phyloP scores from a whole-genome alignment of 805 yeast species.

The Yamadazyma tumulicola region DNA sequence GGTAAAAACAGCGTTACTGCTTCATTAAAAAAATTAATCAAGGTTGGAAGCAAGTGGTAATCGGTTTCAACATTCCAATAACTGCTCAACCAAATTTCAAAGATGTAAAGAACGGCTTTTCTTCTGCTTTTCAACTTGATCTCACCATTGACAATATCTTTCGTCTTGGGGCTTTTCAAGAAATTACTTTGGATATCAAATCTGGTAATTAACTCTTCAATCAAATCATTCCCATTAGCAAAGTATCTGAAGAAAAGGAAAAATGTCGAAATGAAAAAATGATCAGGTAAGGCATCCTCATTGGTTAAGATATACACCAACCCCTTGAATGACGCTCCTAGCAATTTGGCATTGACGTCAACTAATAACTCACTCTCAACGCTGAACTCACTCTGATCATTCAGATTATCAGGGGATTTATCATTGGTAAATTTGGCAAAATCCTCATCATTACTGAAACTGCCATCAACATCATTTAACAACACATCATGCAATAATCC shows the following conservation, averaged over 20 bases:
- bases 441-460: conserved; percentile 32
- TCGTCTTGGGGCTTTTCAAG: conserved; percentile 7
- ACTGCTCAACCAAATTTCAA: conserved; percentile 85
- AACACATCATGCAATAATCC: conserved; percentile 38
- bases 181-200: conserved; percentile 50
- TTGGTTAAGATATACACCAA: conserved; percentile 64
- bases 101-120: conserved; percentile 61
- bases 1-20: conserved; percentile 62
- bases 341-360: conserved; percentile 47
- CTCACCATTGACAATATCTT: conserved; percentile 22
- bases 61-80: conserved; percentile 76
- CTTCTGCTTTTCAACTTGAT: conserved; percentile 54
- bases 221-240: conserved; percentile 60
- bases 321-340: conserved; percentile 73
- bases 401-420: conserved; percentile 5
- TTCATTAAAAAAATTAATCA: conserved; percentile 77
- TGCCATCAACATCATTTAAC: conserved; percentile 23
- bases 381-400: conserved; percentile 11
- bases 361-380: conserved; percentile 46
- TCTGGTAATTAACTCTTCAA: conserved; percentile 63
- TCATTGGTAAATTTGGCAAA: conserved; percentile 30
- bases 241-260: conserved; percentile 74
- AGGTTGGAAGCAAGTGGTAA: conserved; percentile 57
- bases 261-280: conserved; percentile 68
- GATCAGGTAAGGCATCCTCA: conserved; percentile 60